Conservation (phyloP, 345 rosid genomes). For the Raphanus raphanistrum region DNA sequence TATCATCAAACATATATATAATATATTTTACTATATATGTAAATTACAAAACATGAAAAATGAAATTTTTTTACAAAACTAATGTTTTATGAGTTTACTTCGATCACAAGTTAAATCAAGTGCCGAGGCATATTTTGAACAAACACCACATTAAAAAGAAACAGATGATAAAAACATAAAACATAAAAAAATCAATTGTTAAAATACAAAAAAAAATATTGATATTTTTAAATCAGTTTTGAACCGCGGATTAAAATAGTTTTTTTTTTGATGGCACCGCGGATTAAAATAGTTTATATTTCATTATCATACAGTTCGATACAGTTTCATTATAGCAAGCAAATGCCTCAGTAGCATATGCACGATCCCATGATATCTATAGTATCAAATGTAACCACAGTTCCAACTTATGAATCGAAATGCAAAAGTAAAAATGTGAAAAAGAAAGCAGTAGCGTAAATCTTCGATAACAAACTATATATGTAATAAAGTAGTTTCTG, state of each 20-base stretch:
- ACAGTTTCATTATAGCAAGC: neutral
- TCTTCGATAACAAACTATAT: conserved; percentile 6
- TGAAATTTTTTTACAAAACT: too few species aligned
- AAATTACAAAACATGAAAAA: too few species aligned
- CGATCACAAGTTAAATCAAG: too few species aligned
- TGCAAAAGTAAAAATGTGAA: neutral
- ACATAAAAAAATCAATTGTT: too few species aligned
- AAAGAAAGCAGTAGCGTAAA: neutral
- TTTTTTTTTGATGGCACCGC: too few species aligned
- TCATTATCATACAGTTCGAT: neutral
- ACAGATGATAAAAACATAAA: too few species aligned
- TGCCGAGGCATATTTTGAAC: too few species aligned
- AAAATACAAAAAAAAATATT: neutral
- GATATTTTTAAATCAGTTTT: too few species aligned
- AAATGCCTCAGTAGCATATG: neutral
- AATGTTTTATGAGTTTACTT: too few species aligned
- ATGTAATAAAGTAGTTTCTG: conserved; percentile 2
- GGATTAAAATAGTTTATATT: neutral
- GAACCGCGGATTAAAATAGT: neutral
- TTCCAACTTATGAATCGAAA: neutral
- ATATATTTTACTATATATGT: too few species aligned
- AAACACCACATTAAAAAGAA: too few species aligned
- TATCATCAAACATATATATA: too few species aligned
- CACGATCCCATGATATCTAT: neutral
- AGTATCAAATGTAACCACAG: neutral